Conservation (phyloP, 202 grass and related monocot species). For the Brachypodium distachyon region DNA sequence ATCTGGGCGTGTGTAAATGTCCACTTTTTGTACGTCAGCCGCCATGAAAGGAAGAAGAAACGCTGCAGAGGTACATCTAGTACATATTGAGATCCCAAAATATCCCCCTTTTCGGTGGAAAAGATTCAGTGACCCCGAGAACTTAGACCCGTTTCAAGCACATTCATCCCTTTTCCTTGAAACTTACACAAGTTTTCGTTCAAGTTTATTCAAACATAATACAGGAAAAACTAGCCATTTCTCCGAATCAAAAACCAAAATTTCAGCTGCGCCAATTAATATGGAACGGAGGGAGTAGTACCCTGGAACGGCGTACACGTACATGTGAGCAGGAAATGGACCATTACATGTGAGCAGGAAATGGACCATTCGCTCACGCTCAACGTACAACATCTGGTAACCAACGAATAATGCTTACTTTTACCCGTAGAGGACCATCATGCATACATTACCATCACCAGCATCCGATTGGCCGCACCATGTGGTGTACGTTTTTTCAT, state of each 20-base stretch:
- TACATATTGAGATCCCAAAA: background rate
- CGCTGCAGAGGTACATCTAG: background rate
- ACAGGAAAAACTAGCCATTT: no score
- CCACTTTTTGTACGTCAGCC: background rate
- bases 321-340: background rate
- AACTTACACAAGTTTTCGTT: no score
- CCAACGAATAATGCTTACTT: no score
- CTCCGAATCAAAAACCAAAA: background rate
- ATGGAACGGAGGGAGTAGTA: no score
- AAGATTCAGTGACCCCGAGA: background rate
- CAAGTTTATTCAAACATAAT: no score
- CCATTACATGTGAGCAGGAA: background rate
- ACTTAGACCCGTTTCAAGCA: background rate
- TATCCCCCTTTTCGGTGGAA: background rate
- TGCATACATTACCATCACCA: background rate
- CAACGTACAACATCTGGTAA: no score
- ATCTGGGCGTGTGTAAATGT: conserved; percentile 16
- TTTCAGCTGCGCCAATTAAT: no score
- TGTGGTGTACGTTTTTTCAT: background rate
- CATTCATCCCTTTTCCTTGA: no score
- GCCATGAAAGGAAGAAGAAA: background rate
- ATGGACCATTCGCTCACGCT: background rate
- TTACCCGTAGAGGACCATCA: background rate
- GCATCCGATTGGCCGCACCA: background rate
- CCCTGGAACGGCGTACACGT: background rate